Evolutionary conservation across 768 basidiomycete species (phyloP).

Genomic region (Phlebiopsis flavidoalba): DNA sequence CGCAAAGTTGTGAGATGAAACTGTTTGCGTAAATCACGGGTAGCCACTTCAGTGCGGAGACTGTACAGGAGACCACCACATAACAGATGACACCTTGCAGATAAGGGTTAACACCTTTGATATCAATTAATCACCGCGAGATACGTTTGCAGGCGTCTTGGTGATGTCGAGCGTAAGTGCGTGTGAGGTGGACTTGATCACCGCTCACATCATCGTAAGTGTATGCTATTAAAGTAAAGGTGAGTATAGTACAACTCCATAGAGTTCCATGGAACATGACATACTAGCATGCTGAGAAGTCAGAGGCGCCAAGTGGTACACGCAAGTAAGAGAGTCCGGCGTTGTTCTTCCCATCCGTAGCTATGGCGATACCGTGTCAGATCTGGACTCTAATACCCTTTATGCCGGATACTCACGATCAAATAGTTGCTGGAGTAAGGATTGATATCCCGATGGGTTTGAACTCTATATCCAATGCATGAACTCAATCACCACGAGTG

Average conservation of each 20-base stretch:
- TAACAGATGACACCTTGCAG: conserved; percentile 51
- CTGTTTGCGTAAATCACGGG: too few species aligned
- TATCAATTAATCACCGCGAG: conserved; percentile 61
- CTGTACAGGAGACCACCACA: conserved; percentile 78
- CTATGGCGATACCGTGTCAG: conserved; percentile 19
- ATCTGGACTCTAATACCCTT: background rate
- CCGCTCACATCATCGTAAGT: conserved; percentile 58
- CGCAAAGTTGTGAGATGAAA: background rate
- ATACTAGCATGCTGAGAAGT: conserved; percentile 59
- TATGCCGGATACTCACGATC: conserved; percentile 25
- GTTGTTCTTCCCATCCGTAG: conserved; percentile 52
- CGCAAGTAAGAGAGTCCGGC: conserved; percentile 70
- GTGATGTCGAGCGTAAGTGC: conserved; percentile 56
- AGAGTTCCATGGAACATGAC: conserved; percentile 9
- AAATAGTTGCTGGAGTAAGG: conserved; percentile 55
- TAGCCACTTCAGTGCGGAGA: too few species aligned
- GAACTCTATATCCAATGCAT: conserved; percentile 31
- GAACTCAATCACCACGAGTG: background rate
- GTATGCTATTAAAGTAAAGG: conserved; percentile 36
- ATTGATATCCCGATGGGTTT: conserved; percentile 45
- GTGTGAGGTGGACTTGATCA: conserved; percentile 53
- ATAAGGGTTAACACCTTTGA: conserved; percentile 48
- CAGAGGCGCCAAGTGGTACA: conserved; percentile 66
- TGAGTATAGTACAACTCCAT: background rate
- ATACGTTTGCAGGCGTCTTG: conserved; percentile 56